phyloP scores from a whole-genome alignment of 129 eudicot genomes.

The Lactuca sativa region DNA sequence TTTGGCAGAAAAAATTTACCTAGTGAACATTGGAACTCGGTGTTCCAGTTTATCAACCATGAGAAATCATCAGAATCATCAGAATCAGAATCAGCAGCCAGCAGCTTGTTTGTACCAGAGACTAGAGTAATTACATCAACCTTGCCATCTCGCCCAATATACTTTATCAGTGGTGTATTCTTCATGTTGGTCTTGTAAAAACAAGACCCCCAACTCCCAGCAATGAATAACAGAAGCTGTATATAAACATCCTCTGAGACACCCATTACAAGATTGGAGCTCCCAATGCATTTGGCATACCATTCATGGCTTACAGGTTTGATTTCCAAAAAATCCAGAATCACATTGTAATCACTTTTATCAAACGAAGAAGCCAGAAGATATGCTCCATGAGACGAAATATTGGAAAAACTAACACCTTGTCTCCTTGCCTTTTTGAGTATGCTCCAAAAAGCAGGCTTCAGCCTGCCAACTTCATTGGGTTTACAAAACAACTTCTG shows the following conservation, averaged over 20 bases:
- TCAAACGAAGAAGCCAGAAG: constrained; percentile 48
- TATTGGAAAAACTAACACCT: constrained; percentile 36
- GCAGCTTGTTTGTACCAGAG: constrained; percentile 20
- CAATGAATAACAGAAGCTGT: constrained; percentile 48
- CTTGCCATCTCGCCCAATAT: constrained; percentile 27
- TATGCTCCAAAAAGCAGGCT: constrained; percentile 47
- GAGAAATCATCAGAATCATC: constrained; percentile 7
- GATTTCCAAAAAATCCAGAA: constrained; percentile 44
- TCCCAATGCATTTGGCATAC: constrained; percentile 58
- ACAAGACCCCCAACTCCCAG: constrained; percentile 40
- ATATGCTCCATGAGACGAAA: constrained; percentile 54
- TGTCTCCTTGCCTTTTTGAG: constrained; percentile 30
- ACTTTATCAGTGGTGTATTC: constrained; percentile 42
- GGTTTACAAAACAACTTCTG: constrained; percentile 53
- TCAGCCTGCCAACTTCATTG: constrained; percentile 45
- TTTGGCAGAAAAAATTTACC: constrained; percentile 37
- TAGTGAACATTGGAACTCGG: constrained; percentile 22
- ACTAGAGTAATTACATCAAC: constrained; percentile 30
- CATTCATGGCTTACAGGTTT: constrained; percentile 36
- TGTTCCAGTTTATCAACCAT: constrained; percentile 52
- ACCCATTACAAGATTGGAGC: constrained; percentile 47
- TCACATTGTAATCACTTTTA: constrained; percentile 16
- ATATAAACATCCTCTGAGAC: constrained; percentile 42
- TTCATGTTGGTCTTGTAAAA: constrained; percentile 36
- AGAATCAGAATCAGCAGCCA: constrained; percentile 13